Conservation (phyloP, 805 yeast genomes). For the Saccharomycopsis amapae region DNA sequence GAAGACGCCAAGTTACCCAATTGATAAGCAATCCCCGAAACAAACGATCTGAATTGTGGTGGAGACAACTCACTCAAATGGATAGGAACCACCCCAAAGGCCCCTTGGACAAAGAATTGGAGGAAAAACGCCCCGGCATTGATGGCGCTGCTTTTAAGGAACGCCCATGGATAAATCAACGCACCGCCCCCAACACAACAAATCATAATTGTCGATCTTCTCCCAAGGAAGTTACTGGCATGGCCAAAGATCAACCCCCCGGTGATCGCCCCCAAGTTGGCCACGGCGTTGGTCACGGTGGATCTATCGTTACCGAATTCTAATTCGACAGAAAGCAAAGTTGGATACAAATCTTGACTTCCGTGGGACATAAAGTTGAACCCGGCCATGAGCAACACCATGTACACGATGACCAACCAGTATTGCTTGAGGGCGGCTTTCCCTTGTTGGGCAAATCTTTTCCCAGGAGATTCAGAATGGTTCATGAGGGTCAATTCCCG, state of each 20-base stretch:
- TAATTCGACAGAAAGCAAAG: constrained; percentile 49
- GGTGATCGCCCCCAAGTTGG: constrained; percentile 58
- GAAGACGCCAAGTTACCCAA: constrained; percentile 67
- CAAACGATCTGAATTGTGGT: constrained; percentile 54
- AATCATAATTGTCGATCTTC: constrained; percentile 48
- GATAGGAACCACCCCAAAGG: constrained; percentile 67
- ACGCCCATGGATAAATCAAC: constrained; percentile 56
- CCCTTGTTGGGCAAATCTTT: constrained; percentile 13
- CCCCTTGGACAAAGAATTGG: constrained; percentile 63
- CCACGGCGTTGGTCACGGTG: constrained; percentile 56
- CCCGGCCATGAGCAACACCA: constrained; percentile 57
- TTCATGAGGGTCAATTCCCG: constrained; percentile 23
- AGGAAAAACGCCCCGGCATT: constrained; percentile 56
- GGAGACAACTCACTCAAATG: constrained; percentile 61
- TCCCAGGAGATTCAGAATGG: constrained; percentile 21
- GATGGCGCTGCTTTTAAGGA: constrained; percentile 31
- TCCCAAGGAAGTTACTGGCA: constrained; percentile 48
- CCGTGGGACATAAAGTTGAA: constrained; percentile 71
- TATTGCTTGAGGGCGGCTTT: constrained; percentile 37
- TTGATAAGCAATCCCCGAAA: constrained; percentile 59
- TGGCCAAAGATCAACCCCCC: constrained; percentile 62
- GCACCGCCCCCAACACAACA: constrained; percentile 52
- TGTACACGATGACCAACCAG: constrained; percentile 55
- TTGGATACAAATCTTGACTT: constrained; percentile 67
- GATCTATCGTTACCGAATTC: constrained; percentile 37